phyloP scores from a whole-genome alignment of 352 stramenopile species.

The Pythium sukuiense region DNA sequence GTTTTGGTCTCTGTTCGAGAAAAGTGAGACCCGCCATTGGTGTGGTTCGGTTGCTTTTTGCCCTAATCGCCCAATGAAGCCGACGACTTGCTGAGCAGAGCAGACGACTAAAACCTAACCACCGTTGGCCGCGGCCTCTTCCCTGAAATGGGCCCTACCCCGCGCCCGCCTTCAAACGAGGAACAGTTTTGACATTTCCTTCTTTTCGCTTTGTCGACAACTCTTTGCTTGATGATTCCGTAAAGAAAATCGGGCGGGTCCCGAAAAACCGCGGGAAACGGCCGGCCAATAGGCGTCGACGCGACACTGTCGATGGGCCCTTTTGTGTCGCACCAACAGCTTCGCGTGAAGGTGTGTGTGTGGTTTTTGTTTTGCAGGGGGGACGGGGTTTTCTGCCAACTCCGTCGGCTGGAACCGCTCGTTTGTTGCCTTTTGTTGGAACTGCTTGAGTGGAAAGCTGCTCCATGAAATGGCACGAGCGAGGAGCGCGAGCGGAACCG shows the following conservation, averaged over 20 bases:
- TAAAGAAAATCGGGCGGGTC: neutral
- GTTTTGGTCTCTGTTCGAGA: neutral
- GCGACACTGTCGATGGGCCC: conserved; percentile 10
- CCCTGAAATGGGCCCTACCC: conserved; percentile 3
- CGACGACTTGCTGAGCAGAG: conserved; percentile 4
- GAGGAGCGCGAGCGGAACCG: conserved; percentile 9
- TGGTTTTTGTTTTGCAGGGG: neutral
- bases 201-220: conserved; percentile 3
- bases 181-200: neutral
- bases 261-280: conserved; percentile 7
- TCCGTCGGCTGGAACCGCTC: conserved; percentile 1
- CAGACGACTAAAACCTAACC: conserved; percentile 8
- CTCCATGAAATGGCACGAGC: conserved; percentile 5
- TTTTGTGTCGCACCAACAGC: conserved; percentile 19
- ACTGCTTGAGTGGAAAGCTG: neutral
- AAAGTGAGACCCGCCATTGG: neutral
- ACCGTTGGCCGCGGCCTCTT: neutral
- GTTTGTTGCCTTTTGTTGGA: conserved; percentile 1
- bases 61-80: conserved; percentile 3
- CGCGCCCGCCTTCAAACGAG: neutral
- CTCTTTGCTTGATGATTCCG: conserved; percentile 1
- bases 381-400: conserved; percentile 5
- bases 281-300: neutral
- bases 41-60: neutral
- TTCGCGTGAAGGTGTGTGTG: conserved; percentile 2